These are phyloP conservation scores for Boletus austroedulis DNA, from an alignment of 1,284 basidiomycete genomes.

Conservation along the genomic window DNA sequence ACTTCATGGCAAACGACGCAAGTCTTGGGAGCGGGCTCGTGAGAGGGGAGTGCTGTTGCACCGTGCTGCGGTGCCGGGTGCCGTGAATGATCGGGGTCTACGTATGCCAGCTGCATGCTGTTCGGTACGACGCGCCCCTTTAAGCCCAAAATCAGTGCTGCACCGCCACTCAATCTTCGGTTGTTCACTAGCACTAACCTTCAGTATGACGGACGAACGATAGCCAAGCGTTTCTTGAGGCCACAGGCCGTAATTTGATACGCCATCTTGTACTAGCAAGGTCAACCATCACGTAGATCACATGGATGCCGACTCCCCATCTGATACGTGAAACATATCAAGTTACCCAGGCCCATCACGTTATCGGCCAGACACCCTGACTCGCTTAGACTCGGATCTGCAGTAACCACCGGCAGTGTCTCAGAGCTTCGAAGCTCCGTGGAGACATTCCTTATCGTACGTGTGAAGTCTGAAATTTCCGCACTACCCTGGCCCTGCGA, in stretches of 20 bases:
- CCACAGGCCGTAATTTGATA: background rate
- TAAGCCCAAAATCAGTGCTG: constrained; percentile 4
- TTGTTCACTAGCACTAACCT: background rate
- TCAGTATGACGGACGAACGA: background rate
- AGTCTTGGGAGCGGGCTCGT: constrained; percentile 15
- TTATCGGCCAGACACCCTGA: too few species aligned
- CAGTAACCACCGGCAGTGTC: background rate
- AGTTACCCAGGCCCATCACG: background rate
- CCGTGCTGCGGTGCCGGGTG: constrained; percentile 20
- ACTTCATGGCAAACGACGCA: constrained; percentile 31
- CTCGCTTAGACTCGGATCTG: background rate
- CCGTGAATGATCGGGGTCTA: constrained; percentile 14
- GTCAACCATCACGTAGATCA: background rate
- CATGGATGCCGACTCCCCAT: background rate
- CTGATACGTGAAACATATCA: constrained; percentile 1
- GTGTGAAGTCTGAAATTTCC: constrained; percentile 16
- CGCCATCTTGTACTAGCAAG: background rate
- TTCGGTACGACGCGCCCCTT: constrained; percentile 8
- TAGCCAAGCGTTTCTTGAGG: background rate
- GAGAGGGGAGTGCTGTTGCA: constrained; percentile 12
- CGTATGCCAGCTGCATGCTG: constrained; percentile 13
- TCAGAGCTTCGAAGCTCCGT: constrained; percentile 8
- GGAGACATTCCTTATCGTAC: background rate
- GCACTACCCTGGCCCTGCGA: constrained; percentile 6
- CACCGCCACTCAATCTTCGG: constrained; percentile 23